These are phyloP conservation scores for Nephelium lappaceum DNA, from an alignment of 345 rosid species.

Conservation along the genomic window DNA sequence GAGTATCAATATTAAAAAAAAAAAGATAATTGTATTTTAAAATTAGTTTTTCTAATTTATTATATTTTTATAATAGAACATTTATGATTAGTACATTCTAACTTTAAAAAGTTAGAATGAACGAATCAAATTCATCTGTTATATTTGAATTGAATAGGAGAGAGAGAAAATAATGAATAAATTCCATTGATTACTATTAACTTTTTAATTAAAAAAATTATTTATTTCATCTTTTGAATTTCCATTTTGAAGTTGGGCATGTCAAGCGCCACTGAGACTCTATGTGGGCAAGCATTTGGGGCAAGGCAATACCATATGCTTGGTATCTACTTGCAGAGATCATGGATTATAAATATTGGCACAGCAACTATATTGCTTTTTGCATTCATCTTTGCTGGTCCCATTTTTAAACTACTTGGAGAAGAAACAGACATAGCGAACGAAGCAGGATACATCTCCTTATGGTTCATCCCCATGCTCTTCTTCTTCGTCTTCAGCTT, in stretches of 20 bases:
- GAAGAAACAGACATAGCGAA: constrained; percentile 10
- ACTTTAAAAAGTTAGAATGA: too few relatives aligned
- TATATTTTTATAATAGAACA: too few relatives aligned
- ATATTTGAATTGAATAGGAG: too few relatives aligned
- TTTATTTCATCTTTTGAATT: background rate
- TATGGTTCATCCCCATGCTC: constrained; percentile 18
- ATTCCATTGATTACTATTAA: too few relatives aligned
- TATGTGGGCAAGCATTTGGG: constrained; percentile 27
- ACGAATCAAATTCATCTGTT: too few relatives aligned
- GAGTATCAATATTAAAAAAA: too few relatives aligned
- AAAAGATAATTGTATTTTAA: too few relatives aligned
- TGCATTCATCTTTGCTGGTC: background rate
- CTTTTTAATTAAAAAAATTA: too few relatives aligned
- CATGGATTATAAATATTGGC: constrained; percentile 10
- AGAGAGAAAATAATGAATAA: too few relatives aligned
- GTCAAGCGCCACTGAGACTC: constrained; percentile 24
- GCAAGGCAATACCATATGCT: constrained; percentile 23
- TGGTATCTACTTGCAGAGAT: constrained; percentile 23
- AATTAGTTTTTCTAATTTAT: too few relatives aligned
- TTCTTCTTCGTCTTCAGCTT: background rate
- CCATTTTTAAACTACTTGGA: constrained; percentile 1
- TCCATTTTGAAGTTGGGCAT: constrained; percentile 18
- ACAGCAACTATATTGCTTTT: constrained; percentile 6
- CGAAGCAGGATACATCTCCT: constrained; percentile 4
- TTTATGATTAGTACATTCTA: too few relatives aligned